Base-by-base conservation (phyloP, 495 filamentous ascomycete genomes). In the Trichoderma gamsii region DNA sequence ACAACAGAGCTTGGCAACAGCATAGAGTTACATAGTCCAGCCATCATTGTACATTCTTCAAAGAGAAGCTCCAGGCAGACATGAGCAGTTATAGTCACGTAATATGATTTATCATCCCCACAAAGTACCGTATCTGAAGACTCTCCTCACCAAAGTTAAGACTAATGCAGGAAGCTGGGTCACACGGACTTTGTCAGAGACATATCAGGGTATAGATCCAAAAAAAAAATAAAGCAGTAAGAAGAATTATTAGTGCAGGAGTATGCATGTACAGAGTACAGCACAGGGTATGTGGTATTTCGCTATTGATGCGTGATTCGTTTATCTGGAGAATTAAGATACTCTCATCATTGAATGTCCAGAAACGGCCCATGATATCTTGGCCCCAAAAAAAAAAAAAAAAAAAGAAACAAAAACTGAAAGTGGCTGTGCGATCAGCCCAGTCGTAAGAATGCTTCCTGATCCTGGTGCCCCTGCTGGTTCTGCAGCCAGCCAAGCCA, bases 211-310 rank as follows among this genome's bases (percentile, higher is more conserved):
- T 38, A 9, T 38, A 5, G 35, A 38, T 38, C 3, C 35, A 9
- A 38, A 0, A 38, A 2, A 38, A 5, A 16, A 2, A 38, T 2
- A 16, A 46, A 4, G 29, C 29, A 29, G 29, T n/a, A 18, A 46
- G 3, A 16, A 46, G 3, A 46, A 1, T 46, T 46, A 46, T 46
- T 18, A 46, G 5, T 4, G 43, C 18, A 18, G 51, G 16, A 56
- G 51, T 21, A 56, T n/a, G n/a, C n/a, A 56, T 56, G 51, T 56
- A 56, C 51, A 56, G 51, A 9, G 43, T 46, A 18, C 35, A 46
- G 43, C 18, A 52, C 21, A 52, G 8, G 8, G 49, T 52, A 52
- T 61, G 13, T 49, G 6, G 41, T 69, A 41, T 71, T 73, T 25
- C 69, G 56, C 56, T 32, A 61, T 61, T 15, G 25, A 61, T 61